Base-by-base conservation (phyloP, 2,329 filamentous ascomycete genomes). In the Mariannaea sp. region DNA sequence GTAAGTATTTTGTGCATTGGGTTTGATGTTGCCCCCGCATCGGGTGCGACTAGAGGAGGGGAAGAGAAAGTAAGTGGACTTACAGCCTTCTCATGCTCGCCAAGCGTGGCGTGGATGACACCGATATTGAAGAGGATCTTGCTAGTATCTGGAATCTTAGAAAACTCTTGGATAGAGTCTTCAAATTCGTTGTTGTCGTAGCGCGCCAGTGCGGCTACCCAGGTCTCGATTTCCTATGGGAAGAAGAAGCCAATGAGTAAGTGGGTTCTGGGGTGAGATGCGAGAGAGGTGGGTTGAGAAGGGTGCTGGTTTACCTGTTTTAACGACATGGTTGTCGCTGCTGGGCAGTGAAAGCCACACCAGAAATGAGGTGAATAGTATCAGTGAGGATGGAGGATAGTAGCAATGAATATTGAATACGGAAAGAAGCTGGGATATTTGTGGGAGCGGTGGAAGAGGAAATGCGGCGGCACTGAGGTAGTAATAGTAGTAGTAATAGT, bases 181-280 rank as follows among this genome's bases (percentile, higher is more conserved):
- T 97, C 93, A 75, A 96, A 97, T 69, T 99, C 91, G 76, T 96
- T 96, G 76, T 93, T 94, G 76, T 99, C 94, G 77, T 99, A 99
- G 70, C 88, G 87, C 65, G 80, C 86, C 49, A 99, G 85, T 74
- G 94, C 94, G 71, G 87, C 80, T 63, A 97, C 94, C 94, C 94
- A 99, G 43, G 91, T 96, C 78, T 97, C 93, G 74, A 99, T 99
- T 88, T 99, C 94, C 92, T 96, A 59, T 55, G 32, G 36, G 7
- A 33, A 47, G n/a, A 29, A 33, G 7, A 33, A 47, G n/a, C 2
- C 44, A 40, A 46, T 24, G 17, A 41, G 50, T 64, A 46, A 66
- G 61, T 55, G 40, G 56, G 19, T 53, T 45, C 8, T 49, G 42
- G 20, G 14, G 17, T n/a, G 40, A 51, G 51, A 41, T 53, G 17